These are phyloP conservation scores for Botrytis fragariae DNA, from an alignment of 2,329 filamentous ascomycete genomes.

Conservation along the genomic window DNA sequence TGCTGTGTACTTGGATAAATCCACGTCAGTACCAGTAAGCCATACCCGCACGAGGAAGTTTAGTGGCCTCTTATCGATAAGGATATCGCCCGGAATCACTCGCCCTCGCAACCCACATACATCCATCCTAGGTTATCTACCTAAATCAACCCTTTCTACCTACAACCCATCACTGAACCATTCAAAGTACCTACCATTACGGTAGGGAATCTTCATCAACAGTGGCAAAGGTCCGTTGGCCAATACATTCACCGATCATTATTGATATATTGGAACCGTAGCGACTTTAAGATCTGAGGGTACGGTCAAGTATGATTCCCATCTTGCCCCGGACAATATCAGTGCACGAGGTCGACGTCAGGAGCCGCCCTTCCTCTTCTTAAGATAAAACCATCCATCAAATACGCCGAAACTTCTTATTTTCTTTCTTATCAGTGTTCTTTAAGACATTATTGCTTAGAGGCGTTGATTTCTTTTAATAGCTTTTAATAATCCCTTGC, in stretches of 20 bases:
- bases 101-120: not conserved
- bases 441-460: slow-evolving; percentile 1
- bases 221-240: not conserved
- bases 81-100: not conserved
- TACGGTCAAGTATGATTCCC: slow-evolving; percentile 17
- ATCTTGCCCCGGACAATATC: slow-evolving; percentile 16
- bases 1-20: not conserved
- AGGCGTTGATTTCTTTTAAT: slow-evolving; percentile 14
- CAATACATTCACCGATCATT: not conserved
- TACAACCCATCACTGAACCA: not conserved
- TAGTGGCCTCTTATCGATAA: slow-evolving; percentile 20
- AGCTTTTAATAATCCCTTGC: not conserved
- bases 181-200: not conserved
- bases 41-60: not conserved
- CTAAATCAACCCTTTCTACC: slow-evolving; percentile 5
- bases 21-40: slow-evolving; percentile 16
- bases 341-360: slow-evolving; percentile 32
- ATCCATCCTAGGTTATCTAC: not conserved
- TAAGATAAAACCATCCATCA: slow-evolving; percentile 24
- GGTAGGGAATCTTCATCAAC: not conserved
- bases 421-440: not conserved
- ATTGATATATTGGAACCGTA: not conserved
- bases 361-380: slow-evolving; percentile 28
- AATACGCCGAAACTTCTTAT: slow-evolving; percentile 7
- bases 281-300: not conserved